Evolutionary conservation across 371 early-diverging fungal genomes (phyloP).

Genomic region (Actinomortierella wolfii): DNA sequence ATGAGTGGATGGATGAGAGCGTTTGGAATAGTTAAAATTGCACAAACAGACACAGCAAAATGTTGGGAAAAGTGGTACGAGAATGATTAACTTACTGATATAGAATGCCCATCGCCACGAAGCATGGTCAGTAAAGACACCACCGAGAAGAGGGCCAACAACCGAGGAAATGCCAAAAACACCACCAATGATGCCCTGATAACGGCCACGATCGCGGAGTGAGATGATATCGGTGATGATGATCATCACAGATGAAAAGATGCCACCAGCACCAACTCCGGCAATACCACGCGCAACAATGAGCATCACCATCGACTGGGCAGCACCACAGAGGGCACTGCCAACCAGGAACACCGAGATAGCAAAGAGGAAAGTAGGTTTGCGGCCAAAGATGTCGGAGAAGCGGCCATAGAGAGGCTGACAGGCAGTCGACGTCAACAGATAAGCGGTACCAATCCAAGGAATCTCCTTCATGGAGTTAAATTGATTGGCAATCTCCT

Average conservation of each 20-base stretch:
- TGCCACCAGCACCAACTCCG: slow-evolving; percentile 74
- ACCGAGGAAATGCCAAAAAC: slow-evolving; percentile 63
- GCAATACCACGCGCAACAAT: slow-evolving; percentile 70
- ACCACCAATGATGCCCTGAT: slow-evolving; percentile 54
- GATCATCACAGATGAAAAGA: slow-evolving; percentile 55
- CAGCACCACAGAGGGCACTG: slow-evolving; percentile 66
- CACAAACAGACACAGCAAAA: neutral
- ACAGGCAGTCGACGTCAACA: slow-evolving; percentile 63
- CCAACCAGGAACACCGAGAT: slow-evolving; percentile 67
- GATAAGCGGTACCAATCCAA: slow-evolving; percentile 67
- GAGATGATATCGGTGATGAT: slow-evolving; percentile 55
- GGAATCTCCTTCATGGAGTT: slow-evolving; percentile 59
- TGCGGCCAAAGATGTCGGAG: slow-evolving; percentile 73
- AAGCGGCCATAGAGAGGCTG: slow-evolving; percentile 60
- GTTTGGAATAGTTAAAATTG: neutral
- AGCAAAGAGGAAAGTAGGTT: slow-evolving; percentile 61
- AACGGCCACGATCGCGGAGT: slow-evolving; percentile 50
- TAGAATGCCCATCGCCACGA: slow-evolving; percentile 78
- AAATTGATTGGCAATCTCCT: slow-evolving; percentile 59
- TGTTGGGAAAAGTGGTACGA: neutral
- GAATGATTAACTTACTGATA: slow-evolving; percentile 30
- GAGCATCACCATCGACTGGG: slow-evolving; percentile 66
- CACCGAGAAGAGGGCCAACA: slow-evolving; percentile 72
- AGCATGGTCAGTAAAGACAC: slow-evolving; percentile 64
- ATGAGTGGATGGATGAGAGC: neutral